phyloP scores from a whole-genome alignment of 2,329 filamentous ascomycete species.

The Fusarium dimerum region DNA sequence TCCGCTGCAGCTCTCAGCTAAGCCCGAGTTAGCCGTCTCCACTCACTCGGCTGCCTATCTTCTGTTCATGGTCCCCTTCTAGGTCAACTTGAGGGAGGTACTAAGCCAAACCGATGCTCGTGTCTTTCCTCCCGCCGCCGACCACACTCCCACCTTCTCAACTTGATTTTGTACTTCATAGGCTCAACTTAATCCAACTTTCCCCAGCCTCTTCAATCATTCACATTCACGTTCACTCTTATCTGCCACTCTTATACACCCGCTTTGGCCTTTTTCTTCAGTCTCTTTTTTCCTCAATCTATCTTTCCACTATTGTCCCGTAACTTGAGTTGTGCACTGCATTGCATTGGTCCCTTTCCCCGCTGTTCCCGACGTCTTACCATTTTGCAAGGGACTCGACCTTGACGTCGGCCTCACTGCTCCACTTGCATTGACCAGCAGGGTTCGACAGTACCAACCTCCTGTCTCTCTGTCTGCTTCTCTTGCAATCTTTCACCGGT shows the following conservation, averaged over 20 bases:
- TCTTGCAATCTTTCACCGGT: constrained; percentile 8
- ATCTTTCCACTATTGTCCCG: constrained; percentile 1
- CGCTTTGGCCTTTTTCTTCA: too few relatives aligned
- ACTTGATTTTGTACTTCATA: constrained; percentile 1
- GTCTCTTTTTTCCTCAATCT: neutral
- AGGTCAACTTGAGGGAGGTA: too few relatives aligned
- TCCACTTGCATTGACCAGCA: constrained; percentile 29
- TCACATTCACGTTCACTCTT: constrained; percentile 2
- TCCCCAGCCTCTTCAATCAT: constrained; percentile 12
- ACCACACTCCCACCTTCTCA: constrained; percentile 23
- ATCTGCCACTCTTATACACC: constrained; percentile 7
- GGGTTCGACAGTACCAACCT: constrained; percentile 20
- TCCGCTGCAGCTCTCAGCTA: neutral
- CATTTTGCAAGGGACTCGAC: constrained; percentile 13
- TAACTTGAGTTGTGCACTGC: constrained; percentile 10
- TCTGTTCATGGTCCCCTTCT: constrained; percentile 14
- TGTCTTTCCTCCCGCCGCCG: constrained; percentile 16
- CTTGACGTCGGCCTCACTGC: constrained; percentile 12
- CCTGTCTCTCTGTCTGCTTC: constrained; percentile 3
- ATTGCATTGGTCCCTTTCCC: constrained; percentile 16
- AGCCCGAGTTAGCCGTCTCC: constrained; percentile 8
- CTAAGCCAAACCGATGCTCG: neutral
- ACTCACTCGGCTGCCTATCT: constrained; percentile 16
- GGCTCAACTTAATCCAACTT: constrained; percentile 6
- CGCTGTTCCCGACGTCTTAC: constrained; percentile 9